Conservation (phyloP, 2,329 filamentous ascomycete genomes). For the Calonectria hawksworthii region DNA sequence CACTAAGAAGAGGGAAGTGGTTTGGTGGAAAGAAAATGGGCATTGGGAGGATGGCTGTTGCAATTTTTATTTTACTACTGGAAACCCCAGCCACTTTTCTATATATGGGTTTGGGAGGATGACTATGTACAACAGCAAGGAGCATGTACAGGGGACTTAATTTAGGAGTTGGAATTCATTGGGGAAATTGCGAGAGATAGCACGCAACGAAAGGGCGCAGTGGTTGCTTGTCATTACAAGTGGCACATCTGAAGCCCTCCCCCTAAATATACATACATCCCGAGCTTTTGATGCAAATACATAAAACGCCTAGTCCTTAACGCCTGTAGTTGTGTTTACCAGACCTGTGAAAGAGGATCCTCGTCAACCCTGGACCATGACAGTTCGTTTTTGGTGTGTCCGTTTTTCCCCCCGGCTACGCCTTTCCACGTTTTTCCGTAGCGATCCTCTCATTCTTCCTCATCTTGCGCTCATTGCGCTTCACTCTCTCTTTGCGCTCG, state of each 20-base stretch:
- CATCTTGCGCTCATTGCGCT: constrained; percentile 78
- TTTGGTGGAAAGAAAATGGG: constrained; percentile 9
- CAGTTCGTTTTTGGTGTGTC: background rate
- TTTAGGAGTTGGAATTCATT: constrained; percentile 36
- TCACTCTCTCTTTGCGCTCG: constrained; percentile 77
- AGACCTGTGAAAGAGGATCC: constrained; percentile 24
- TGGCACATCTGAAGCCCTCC: constrained; percentile 32
- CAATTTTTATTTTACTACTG: constrained; percentile 34
- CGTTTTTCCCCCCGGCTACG: constrained; percentile 21
- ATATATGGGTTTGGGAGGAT: constrained; percentile 25
- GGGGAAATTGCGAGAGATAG: constrained; percentile 34
- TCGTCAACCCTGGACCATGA: constrained; percentile 16
- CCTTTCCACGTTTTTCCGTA: constrained; percentile 36
- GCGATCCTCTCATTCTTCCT: constrained; percentile 72
- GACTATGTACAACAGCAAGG: constrained; percentile 39
- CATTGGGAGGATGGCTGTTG: constrained; percentile 15
- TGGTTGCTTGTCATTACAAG: constrained; percentile 39
- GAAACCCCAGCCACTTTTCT: constrained; percentile 45
- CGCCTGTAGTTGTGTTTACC: constrained; percentile 45
- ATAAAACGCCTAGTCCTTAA: constrained; percentile 49
- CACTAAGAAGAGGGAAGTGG: background rate
- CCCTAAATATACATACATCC: constrained; percentile 25
- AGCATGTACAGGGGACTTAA: constrained; percentile 37
- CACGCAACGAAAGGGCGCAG: constrained; percentile 34
- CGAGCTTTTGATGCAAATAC: constrained; percentile 43